Conservation (phyloP, 768 basidiomycete genomes). For the Boletus sp. region DNA sequence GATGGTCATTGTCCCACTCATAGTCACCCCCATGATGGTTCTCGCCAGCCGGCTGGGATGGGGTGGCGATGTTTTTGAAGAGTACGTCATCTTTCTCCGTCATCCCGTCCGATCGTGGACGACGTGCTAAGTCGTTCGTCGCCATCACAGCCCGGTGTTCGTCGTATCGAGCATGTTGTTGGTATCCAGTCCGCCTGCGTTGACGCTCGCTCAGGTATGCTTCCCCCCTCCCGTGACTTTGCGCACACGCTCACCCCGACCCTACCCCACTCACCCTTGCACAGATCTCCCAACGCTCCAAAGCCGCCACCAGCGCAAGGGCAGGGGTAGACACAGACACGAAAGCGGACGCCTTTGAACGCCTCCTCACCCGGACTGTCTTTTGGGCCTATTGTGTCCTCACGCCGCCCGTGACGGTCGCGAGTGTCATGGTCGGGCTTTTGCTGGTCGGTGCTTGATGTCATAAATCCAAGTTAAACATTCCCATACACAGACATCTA, state of each 20-base stretch:
- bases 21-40: conserved; percentile 76
- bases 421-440: conserved; percentile 73
- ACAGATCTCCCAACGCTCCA: conserved; percentile 24
- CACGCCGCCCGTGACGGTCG: conserved; percentile 81
- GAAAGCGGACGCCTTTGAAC: conserved; percentile 56
- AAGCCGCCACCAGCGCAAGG: not conserved
- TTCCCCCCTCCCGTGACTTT: not conserved
- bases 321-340: not conserved
- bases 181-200: conserved; percentile 77
- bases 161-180: conserved; percentile 82
- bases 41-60: conserved; percentile 50
- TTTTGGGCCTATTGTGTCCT: conserved; percentile 90
- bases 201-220: conserved; percentile 59
- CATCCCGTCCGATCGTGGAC: not conserved
- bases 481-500: no score
- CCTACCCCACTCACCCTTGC: no score
- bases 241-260: not conserved
- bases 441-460: conserved; percentile 46
- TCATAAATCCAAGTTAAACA: no score
- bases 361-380: conserved; percentile 85
- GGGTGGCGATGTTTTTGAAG: conserved; percentile 53
- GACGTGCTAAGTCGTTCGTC: not conserved
- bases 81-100: conserved; percentile 49
- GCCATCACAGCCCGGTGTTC: conserved; percentile 71
- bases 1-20: conserved; percentile 81